These are phyloP conservation scores for Neospermospora avenae DNA, from an alignment of 2,329 filamentous ascomycete species.

Conservation along the genomic window DNA sequence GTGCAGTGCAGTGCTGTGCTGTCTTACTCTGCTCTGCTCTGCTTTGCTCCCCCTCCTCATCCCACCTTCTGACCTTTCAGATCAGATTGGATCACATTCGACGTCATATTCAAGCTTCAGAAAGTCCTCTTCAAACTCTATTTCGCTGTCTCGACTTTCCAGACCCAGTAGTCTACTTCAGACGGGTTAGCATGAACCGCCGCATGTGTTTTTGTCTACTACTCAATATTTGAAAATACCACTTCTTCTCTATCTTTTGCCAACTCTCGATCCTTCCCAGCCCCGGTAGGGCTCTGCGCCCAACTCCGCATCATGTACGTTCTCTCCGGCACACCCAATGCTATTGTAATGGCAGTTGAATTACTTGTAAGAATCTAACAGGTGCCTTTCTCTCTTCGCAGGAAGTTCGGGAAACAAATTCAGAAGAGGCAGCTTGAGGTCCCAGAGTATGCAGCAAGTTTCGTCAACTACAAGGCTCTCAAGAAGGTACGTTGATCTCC, in stretches of 20 bases:
- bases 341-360: background rate
- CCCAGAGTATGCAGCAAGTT: conserved; percentile 97
- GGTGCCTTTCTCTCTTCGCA: conserved; percentile 38
- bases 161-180: background rate
- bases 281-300: conserved; percentile 27
- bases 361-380: conserved; percentile 13
- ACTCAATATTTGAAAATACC: conserved; percentile 16
- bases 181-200: conserved; percentile 19
- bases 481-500: conserved; percentile 72
- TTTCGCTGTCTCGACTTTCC: background rate
- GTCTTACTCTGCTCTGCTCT: background rate
- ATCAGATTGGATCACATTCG: conserved; percentile 4
- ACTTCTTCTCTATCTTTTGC: conserved; percentile 7
- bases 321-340: conserved; percentile 8
- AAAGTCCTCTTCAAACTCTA: background rate
- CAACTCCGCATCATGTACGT: conserved; percentile 35
- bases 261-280: conserved; percentile 20
- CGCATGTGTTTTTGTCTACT: conserved; percentile 24
- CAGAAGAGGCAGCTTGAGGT: conserved; percentile 99
- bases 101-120: conserved; percentile 12
- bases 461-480: conserved; percentile 98
- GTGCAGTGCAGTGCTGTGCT: too few species aligned
- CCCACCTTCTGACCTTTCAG: conserved; percentile 1
- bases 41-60: background rate
- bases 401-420: conserved; percentile 99